A percentile compares a stretch with the other conserved stretches of the same genome.
Conservation (phyloP, 2,329 filamentous ascomycete species). For the Ustulina deusta region DNA sequence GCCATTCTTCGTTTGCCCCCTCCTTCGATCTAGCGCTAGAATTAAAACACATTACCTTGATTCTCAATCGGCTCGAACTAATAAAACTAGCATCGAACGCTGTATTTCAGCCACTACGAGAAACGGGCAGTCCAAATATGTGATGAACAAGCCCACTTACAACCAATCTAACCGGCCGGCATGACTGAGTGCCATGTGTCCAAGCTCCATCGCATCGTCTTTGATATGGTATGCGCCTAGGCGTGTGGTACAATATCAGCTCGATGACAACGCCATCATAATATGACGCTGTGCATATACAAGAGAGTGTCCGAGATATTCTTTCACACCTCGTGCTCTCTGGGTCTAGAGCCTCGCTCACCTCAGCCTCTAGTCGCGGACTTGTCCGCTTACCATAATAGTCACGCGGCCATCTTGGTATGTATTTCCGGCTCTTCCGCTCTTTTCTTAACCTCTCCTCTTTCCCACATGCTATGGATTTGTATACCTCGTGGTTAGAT, state of each 20-base stretch:
- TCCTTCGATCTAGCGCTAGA: background rate
- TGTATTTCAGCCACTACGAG: background rate
- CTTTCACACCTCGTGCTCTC: background rate
- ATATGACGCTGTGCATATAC: background rate
- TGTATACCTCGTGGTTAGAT: background rate
- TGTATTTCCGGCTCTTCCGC: background rate
- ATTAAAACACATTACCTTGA: background rate
- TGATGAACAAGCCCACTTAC: background rate
- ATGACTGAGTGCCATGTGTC: background rate
- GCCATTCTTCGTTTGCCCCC: background rate
- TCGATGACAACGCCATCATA: background rate
- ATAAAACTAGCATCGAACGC: background rate
- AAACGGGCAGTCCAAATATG: background rate
- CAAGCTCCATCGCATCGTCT: background rate
- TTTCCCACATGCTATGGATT: background rate
- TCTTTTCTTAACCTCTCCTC: background rate
- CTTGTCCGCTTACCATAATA: constrained; percentile 9
- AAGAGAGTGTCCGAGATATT: background rate
- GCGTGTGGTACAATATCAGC: background rate
- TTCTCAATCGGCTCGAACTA: background rate
- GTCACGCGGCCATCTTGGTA: constrained; percentile 9
- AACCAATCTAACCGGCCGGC: background rate
- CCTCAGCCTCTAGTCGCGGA: constrained; percentile 16
- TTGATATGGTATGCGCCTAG: background rate
- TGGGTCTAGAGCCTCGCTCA: background rate